A percentile compares a stretch with the other conserved stretches of the same genome.
Conservation (phyloP, 371 early-diverging fungal species). For the Lichtheimia ornata region DNA sequence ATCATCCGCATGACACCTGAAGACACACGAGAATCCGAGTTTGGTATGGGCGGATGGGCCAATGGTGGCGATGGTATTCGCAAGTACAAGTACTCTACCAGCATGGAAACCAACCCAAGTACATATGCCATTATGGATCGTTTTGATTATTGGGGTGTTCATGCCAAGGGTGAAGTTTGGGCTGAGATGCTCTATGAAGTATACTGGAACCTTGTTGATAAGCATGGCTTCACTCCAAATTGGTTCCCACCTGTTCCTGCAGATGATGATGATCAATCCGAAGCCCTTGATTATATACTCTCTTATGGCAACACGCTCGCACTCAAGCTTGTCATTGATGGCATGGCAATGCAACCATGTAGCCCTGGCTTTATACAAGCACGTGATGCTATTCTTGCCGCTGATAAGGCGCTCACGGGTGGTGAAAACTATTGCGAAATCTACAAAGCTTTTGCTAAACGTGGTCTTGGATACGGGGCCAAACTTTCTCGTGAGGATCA, state of each 20-base stretch:
- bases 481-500: slow-evolving; percentile 59
- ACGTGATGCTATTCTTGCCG: slow-evolving; percentile 90
- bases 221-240: slow-evolving; percentile 65
- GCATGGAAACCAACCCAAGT: slow-evolving; percentile 81
- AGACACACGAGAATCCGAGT: slow-evolving; percentile 61
- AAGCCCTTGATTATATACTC: slow-evolving; percentile 33
- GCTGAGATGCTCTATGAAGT: slow-evolving; percentile 92
- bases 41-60: slow-evolving; percentile 88
- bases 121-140: slow-evolving; percentile 80
- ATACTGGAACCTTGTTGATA: slow-evolving; percentile 78
- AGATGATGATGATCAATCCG: slow-evolving; percentile 54
- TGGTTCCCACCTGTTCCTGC: slow-evolving; percentile 61
- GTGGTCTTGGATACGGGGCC: slow-evolving; percentile 84
- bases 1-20: slow-evolving; percentile 71
- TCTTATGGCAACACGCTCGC: slow-evolving; percentile 85
- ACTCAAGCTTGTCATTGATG: slow-evolving; percentile 88
- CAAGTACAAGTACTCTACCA: slow-evolving; percentile 87
- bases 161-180: slow-evolving; percentile 97
- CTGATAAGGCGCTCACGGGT: slow-evolving; percentile 78
- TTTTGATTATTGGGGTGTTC: slow-evolving; percentile 92
- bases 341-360: slow-evolving; percentile 93
- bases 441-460: slow-evolving; percentile 91
- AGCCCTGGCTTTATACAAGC: slow-evolving; percentile 88
- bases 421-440: slow-evolving; percentile 84
- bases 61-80: slow-evolving; percentile 86